Evolutionary conservation across 768 basidiomycete genomes (phyloP).

Genomic region (Candolleomyces aberdarensis): DNA sequence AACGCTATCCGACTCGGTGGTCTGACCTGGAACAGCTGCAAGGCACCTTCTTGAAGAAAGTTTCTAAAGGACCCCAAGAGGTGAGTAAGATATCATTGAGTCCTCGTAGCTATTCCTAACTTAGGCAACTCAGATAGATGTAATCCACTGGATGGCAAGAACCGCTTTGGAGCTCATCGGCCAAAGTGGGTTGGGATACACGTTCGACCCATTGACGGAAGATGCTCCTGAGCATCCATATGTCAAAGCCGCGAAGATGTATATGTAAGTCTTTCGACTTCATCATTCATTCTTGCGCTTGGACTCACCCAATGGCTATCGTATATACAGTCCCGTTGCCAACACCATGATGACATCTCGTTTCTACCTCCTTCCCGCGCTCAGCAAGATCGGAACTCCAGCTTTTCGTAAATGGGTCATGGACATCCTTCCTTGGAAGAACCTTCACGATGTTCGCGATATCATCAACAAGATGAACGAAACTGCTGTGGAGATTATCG

Average conservation of each 20-base stretch:
- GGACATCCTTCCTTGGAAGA: constrained; percentile 26
- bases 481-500: constrained; percentile 33
- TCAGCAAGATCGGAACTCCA: constrained; percentile 22
- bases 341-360: neutral
- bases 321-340: neutral
- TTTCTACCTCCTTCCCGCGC: constrained; percentile 12
- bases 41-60: constrained; percentile 19
- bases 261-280: constrained; percentile 20
- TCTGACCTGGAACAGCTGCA: constrained; percentile 20
- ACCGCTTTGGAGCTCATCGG: constrained; percentile 29
- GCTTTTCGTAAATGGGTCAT: constrained; percentile 32
- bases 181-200: constrained; percentile 29
- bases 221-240: constrained; percentile 24
- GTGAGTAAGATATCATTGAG: constrained; percentile 9
- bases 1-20: neutral
- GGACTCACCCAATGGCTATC: constrained; percentile 9
- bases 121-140: constrained; percentile 8
- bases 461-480: constrained; percentile 35
- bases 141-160: constrained; percentile 24
- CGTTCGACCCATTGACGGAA: constrained; percentile 27
- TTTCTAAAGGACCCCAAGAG: constrained; percentile 27
- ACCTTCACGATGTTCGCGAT: constrained; percentile 23
- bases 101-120: constrained; percentile 7
- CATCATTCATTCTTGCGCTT: neutral
- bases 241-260: constrained; percentile 22